Conservation (phyloP, 2,329 filamentous ascomycete species). For the Curvularia spicifera region DNA sequence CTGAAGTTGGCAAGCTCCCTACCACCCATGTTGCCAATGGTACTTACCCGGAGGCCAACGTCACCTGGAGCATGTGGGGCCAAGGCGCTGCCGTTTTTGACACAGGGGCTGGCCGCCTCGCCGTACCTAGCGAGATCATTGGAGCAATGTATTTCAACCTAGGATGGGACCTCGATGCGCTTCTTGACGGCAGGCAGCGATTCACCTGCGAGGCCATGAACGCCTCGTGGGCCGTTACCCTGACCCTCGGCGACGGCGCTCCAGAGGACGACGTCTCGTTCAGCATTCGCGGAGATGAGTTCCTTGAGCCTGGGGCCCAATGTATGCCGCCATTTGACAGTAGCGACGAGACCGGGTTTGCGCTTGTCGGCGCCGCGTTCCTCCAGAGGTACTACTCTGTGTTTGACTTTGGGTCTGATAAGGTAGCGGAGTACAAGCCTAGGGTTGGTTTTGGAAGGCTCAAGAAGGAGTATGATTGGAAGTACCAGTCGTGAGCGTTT, state of each 20-base stretch:
- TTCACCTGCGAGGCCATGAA: constrained; percentile 26
- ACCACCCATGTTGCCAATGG: background rate
- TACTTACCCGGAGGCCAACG: constrained; percentile 9
- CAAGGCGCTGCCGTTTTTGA: constrained; percentile 22
- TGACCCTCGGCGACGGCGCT: constrained; percentile 23
- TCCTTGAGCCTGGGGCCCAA: constrained; percentile 12
- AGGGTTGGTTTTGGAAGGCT: constrained; percentile 26
- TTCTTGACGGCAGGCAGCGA: constrained; percentile 17
- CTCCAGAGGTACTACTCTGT: constrained; percentile 21
- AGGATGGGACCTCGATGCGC: constrained; percentile 27
- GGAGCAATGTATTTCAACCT: constrained; percentile 27
- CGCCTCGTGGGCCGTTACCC: constrained; percentile 25
- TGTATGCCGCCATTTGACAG: constrained; percentile 28
- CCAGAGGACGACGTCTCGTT: constrained; percentile 19
- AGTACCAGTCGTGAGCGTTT: background rate
- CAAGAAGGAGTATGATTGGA: constrained; percentile 29
- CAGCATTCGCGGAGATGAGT: constrained; percentile 20
- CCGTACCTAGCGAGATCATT: constrained; percentile 17
- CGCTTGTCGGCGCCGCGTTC: constrained; percentile 22
- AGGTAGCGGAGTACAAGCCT: constrained; percentile 23
- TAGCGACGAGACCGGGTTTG: constrained; percentile 10
- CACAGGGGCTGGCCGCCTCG: constrained; percentile 26
- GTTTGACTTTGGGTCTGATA: constrained; percentile 23
- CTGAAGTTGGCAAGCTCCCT: constrained; percentile 10
- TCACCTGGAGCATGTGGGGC: constrained; percentile 13